Base-by-base conservation (phyloP, 1,284 basidiomycete species). In the Wallemia ichthyophaga region DNA sequence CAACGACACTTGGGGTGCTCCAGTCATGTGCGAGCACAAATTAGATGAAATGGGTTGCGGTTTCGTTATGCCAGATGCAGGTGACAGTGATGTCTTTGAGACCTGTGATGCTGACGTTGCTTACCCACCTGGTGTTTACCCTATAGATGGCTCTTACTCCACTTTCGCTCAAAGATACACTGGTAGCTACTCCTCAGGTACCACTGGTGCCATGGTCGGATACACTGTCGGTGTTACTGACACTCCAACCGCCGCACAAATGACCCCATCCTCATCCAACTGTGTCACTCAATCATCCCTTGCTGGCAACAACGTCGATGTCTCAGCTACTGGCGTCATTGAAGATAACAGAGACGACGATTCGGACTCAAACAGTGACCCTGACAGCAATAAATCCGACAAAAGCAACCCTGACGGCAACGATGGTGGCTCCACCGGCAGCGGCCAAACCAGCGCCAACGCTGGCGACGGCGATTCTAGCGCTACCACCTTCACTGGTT, bases 11-110 rank as follows among this genome's bases (percentile, higher is more conserved):
- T 68, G 66, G 63, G 64, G 67, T 56, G 66, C 69, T 27, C 68
- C 67, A 27, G 58, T 61, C 56, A 61, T 60, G 57, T 62, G 62
- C 31, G 61, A 56, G 25, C 55, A 65, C 55, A 56, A 56, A 24
- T 25, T 54, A 25, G 3, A 56, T 57, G 48, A 59, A 61, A 74
- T 80, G 70, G 78, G 80, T 23, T 82, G 79, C 64, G 65, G 59
- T 1, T 82, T 78, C 76, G 81, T 81, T 66, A 80, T 81, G 73
- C 80, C 80, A 2, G 81, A 72, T 21, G 75, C 75, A 65, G 81
- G 82, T 64, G 67, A 68, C 33, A 57, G 72, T 15, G 78, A 76
- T 55, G 69, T 71, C 1, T 82, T 83, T 65, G 78, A 81, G 21
- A 17, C 59, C 26, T 56, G 55, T 27, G 55, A 56, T 2, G 55